Conservation (phyloP, 2,329 filamentous ascomycete genomes). For the Trichophyton equinum region DNA sequence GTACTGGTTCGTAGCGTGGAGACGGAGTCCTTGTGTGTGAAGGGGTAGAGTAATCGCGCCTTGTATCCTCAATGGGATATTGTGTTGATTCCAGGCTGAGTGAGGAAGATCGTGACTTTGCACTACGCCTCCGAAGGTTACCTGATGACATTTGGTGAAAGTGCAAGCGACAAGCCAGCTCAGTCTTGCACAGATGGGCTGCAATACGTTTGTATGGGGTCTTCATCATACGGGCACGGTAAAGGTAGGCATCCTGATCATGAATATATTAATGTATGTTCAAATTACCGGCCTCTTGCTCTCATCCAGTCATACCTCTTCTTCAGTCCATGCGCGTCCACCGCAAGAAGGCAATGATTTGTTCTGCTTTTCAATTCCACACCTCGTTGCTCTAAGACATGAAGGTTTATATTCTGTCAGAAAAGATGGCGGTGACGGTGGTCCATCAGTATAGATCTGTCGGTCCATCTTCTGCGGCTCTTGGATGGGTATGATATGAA, state of each 20-base stretch:
- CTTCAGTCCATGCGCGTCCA: slow-evolving; percentile 72
- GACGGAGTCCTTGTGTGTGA: slow-evolving; percentile 6
- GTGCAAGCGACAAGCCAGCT: slow-evolving; percentile 74
- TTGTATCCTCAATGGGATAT: slow-evolving; percentile 5
- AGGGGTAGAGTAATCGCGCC: slow-evolving; percentile 4
- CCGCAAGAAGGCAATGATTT: slow-evolving; percentile 60
- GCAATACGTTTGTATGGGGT: slow-evolving; percentile 89
- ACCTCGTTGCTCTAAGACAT: slow-evolving; percentile 26
- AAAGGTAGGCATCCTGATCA: slow-evolving; percentile 62
- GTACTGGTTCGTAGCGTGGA: not conserved
- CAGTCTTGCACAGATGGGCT: slow-evolving; percentile 72
- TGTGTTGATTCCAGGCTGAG: slow-evolving; percentile 31
- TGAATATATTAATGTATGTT: not conserved
- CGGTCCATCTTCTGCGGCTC: not conserved
- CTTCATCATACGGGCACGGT: slow-evolving; percentile 73
- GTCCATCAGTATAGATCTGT: not conserved
- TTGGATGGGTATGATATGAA: not conserved
- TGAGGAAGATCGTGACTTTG: slow-evolving; percentile 55
- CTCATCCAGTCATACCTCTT: slow-evolving; percentile 50
- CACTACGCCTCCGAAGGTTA: slow-evolving; percentile 66
- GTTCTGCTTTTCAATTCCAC: slow-evolving; percentile 51
- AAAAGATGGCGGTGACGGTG: not conserved
- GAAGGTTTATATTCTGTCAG: not conserved
- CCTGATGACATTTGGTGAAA: slow-evolving; percentile 78
- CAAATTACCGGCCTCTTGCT: not conserved